Base-by-base conservation (phyloP, 352 stramenopile genomes). In the Globisporangium cystogenes region DNA sequence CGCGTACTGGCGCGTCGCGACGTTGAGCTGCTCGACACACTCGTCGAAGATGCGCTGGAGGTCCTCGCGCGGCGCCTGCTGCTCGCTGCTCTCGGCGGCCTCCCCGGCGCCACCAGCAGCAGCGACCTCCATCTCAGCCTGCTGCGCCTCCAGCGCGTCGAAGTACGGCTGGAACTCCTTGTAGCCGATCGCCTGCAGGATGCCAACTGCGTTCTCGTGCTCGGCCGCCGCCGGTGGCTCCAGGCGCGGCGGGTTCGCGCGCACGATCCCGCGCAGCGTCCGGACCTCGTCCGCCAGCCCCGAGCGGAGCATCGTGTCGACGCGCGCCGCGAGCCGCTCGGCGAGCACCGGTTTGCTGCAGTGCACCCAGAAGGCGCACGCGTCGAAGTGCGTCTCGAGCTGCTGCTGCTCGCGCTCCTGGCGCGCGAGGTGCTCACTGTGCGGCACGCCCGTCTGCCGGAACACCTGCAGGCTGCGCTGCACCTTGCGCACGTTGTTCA, bases 121-220 rank as follows among this genome's bases (percentile, higher is more conserved):
- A 29, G 11, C 6, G 1, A 1, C 12, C 29, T 27, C 46, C 1
- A 1, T 14, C 29, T 27, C 46, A 26, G 48, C 37, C 36, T 77
- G 49, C 6, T 59, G 50, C 15, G 62, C 53, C 42, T 87, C 82
- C 2, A 86, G 45, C 1, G 76, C 81, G 23, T 87, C 64, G 31
- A 93, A 82, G 58, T 94, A 92, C 33, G 82, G 74, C 48, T 87
- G 72, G 53, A 96, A 96, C 62, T 96, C 87, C 52, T 96, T 96
- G 65, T 94, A 95, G 23, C 87, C 87, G 55, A 96, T 96, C 16
- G 87, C 86, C 60, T 95, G 82, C 8, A 92, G 65, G 47, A 96
- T 88, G 7, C 87, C 87, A 16, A 89, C 71, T 3, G 77, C 73
- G 50, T 74, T 68, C 31, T 75, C 58, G n/a, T 36, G 29, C 46